Evolutionary conservation across 139 green algal species (phyloP), one percentile per base, ranked within the genome.

Genomic region (Gonium pectorale): DNA sequence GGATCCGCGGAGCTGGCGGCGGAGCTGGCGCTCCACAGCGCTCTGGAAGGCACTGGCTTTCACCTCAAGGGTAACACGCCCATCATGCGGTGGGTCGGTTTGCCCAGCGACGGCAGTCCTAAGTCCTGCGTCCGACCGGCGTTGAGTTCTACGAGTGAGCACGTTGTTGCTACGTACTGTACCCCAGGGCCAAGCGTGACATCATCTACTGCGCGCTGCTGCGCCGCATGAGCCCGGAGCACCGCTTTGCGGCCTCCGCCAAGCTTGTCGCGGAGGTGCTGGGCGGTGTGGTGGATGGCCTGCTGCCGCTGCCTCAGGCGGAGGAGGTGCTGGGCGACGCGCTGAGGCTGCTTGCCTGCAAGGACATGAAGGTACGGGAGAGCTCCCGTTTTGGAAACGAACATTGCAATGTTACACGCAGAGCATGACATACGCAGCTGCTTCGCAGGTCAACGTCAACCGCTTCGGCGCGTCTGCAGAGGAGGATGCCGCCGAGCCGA

Each of bases 291-390:
- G 92, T 90, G 24, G 96, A 98, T 38, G 94, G 93, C 8, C 44
- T 82, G 67, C 92, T 98, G 74, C 86, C 89, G 29, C 88, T 98
- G 71, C 37, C 79, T 1, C 89, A 88, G n/a, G 87, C 77, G 33
- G 79, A 71, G 2, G 95, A 95, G 83, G 94, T 98, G 51, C 86
- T 98, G 62, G 67, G 89, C 0, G 96, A 98, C 62, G 90, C 93
- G 31, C 92, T 98, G 62, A 52, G 86, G 60, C 83, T 97, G 56
- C 85, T 98, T 52, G 89, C 83, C 63, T 92, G 51, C 82, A 94
- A 94, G 67, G 90, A 97, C 19, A 94, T 97, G 79, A 93, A 93
- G 90, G 93, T 96, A 66, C 0, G 67, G 49, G n/a, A n/a, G n/a
- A n/a, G n/a, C n/a, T 66, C 59, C 21, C 9, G 21, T 37, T 29